Evolutionary conservation across 148 eudicot genomes (phyloP), one percentile per base, ranked within the genome.

Genomic region (Vaccinium darrowii): DNA sequence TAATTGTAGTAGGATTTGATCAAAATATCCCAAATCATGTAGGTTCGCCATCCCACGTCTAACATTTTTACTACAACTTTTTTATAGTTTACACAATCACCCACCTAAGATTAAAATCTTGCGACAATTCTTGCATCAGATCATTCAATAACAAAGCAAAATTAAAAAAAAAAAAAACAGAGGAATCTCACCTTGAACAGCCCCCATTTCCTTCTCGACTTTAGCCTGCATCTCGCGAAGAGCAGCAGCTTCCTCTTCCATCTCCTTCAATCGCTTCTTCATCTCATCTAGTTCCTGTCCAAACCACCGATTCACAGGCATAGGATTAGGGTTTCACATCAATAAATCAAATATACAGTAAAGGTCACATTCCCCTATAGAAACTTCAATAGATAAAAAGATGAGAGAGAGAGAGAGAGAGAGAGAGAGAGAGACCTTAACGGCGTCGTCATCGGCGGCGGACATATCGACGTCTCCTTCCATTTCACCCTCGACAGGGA

Each of bases 241-340:
- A 51, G 98, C 98, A 50, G 98, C 98, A 2, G 98, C 98, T 87
- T 95, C 98, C 27, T 95, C 98, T 65, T 95, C 98, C 98, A 95
- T 95, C 92, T 95, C 98, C 91, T 95, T 95, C 87, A 94, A 87
- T 57, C 93, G 86, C 87, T 95, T 95, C 90, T 95, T 95, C 98
- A 95, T 95, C 91, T 93, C 95, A 88, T 95, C 98, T 88, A 95
- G 84, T 87, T 95, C 98, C 98, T 95, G 7, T 9, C 80, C 82
- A 57, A 7, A 30, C 82, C 36, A 52, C 71, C 49, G 51, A 80
- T 18, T 36, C 82, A 58, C 25, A 82, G 13, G 14, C n/a, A 71
- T 49, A 8, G 14, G 43, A 63, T 82, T 50, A 51, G 60, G 84
- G 58, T 82, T 63, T 54, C 30, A 43, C 47, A 43, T 43, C 47